Percentiles rank a stretch among this genome's conserved stretches.
These are phyloP conservation scores for Xylaria sp. DNA, from an alignment of 2,329 filamentous ascomycete genomes.

Conservation along the genomic window DNA sequence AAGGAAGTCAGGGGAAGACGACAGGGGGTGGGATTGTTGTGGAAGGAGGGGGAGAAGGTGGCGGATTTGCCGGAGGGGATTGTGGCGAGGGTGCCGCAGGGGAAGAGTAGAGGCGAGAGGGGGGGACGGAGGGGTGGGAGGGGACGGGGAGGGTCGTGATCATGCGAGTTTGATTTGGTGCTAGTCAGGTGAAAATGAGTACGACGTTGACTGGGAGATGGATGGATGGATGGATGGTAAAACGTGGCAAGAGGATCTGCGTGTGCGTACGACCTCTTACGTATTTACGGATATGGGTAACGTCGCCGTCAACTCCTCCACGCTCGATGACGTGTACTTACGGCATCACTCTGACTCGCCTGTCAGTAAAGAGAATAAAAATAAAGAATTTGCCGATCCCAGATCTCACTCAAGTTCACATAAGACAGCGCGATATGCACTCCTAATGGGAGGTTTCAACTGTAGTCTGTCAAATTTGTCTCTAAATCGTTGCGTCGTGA, in stretches of 20 bases:
- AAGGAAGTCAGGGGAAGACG: conserved; percentile 61
- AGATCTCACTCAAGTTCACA: not conserved
- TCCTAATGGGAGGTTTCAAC: too few species aligned
- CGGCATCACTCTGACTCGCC: not conserved
- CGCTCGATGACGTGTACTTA: not conserved
- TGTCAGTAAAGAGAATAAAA: not conserved
- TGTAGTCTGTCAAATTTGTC: too few species aligned
- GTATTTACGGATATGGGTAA: not conserved
- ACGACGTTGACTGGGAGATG: not conserved
- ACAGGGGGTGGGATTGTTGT: conserved; percentile 58
- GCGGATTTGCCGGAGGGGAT: conserved; percentile 61
- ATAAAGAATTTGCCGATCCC: not conserved
- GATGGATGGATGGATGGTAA: not conserved
- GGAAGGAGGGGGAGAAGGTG: conserved; percentile 63
- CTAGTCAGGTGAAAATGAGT: not conserved
- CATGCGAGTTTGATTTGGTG: not conserved
- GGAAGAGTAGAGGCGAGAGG: conserved; percentile 41
- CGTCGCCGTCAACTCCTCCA: not conserved
- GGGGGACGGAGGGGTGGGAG: conserved; percentile 26
- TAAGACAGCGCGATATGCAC: too few species aligned
- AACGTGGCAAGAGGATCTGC: not conserved
- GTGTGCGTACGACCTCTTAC: not conserved
- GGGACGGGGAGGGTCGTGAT: conserved; percentile 13
- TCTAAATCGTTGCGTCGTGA: too few species aligned
- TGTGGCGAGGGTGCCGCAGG: conserved; percentile 42